Evolutionary conservation across 2,329 filamentous ascomycete genomes (phyloP).

Genomic region (Monosporascus sp.): DNA sequence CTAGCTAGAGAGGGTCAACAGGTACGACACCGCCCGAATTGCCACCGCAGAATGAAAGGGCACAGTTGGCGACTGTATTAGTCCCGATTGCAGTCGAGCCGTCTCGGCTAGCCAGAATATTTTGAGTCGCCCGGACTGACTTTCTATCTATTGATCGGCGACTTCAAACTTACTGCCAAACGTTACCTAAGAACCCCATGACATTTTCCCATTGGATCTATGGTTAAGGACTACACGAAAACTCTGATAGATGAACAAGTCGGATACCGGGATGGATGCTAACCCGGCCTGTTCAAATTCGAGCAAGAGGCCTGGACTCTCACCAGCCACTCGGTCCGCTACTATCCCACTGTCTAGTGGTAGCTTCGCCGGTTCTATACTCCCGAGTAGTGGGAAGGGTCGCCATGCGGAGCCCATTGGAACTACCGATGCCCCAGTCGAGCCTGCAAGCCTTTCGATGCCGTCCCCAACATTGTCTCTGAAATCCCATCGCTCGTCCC

Average conservation of each 20-base stretch:
- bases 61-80: too few species aligned
- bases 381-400: constrained; percentile 42
- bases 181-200: too few species aligned
- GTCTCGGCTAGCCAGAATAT: too few species aligned
- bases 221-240: too few species aligned
- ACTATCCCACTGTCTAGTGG: constrained; percentile 28
- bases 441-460: constrained; percentile 60
- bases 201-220: too few species aligned
- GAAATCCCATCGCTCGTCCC: constrained; percentile 35
- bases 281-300: constrained; percentile 1
- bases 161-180: too few species aligned
- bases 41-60: neutral
- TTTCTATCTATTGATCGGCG: too few species aligned
- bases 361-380: constrained; percentile 25
- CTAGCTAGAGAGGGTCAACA: neutral
- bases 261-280: too few species aligned
- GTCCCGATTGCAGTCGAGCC: too few species aligned
- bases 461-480: constrained; percentile 45
- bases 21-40: neutral
- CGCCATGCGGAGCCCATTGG: constrained; percentile 52
- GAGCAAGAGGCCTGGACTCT: constrained; percentile 10
- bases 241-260: too few species aligned
- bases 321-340: constrained; percentile 33
- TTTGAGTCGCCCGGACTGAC: too few species aligned
- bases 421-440: constrained; percentile 50